Evolutionary conservation across 2,329 filamentous ascomycete species (phyloP).

Genomic region (Botryosphaeria agaves): DNA sequence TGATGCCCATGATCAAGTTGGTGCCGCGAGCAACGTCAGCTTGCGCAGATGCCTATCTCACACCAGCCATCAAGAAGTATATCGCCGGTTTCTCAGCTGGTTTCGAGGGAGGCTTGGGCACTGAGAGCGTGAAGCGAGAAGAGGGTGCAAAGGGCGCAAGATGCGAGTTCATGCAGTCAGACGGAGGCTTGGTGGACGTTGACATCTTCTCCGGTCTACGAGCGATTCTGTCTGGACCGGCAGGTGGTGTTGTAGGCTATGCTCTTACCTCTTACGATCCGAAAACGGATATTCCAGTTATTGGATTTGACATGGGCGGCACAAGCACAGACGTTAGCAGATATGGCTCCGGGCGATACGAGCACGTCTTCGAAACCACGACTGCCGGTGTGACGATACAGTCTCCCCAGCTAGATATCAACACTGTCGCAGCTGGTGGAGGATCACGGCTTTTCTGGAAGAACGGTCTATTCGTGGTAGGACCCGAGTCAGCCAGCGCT

Average conservation of each 20-base stretch:
- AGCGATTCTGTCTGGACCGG: slow-evolving; percentile 76
- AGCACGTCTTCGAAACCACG: slow-evolving; percentile 88
- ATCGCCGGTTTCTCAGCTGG: slow-evolving; percentile 61
- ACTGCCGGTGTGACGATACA: slow-evolving; percentile 91
- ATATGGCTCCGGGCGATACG: slow-evolving; percentile 71
- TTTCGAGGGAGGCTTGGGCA: slow-evolving; percentile 66
- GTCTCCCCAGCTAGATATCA: slow-evolving; percentile 83
- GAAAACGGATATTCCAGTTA: slow-evolving; percentile 66
- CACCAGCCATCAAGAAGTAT: slow-evolving; percentile 63
- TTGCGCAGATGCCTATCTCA: slow-evolving; percentile 66
- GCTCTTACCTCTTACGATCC: slow-evolving; percentile 81
- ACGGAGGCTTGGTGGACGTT: slow-evolving; percentile 55
- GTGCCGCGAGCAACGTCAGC: slow-evolving; percentile 60
- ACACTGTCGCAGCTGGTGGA: slow-evolving; percentile 83
- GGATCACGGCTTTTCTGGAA: slow-evolving; percentile 73
- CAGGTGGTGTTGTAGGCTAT: slow-evolving; percentile 87
- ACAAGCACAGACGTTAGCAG: slow-evolving; percentile 84
- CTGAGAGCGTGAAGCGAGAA: slow-evolving; percentile 52
- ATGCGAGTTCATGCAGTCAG: slow-evolving; percentile 92
- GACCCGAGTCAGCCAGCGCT: slow-evolving; percentile 74
- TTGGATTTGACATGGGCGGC: slow-evolving; percentile 92
- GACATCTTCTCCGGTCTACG: slow-evolving; percentile 69
- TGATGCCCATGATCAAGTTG: slow-evolving; percentile 82
- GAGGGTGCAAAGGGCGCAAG: slow-evolving; percentile 50
- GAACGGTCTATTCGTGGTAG: slow-evolving; percentile 80